These are phyloP conservation scores for Larix sibirica DNA, from an alignment of 83 land plant species.

Conservation along the genomic window DNA sequence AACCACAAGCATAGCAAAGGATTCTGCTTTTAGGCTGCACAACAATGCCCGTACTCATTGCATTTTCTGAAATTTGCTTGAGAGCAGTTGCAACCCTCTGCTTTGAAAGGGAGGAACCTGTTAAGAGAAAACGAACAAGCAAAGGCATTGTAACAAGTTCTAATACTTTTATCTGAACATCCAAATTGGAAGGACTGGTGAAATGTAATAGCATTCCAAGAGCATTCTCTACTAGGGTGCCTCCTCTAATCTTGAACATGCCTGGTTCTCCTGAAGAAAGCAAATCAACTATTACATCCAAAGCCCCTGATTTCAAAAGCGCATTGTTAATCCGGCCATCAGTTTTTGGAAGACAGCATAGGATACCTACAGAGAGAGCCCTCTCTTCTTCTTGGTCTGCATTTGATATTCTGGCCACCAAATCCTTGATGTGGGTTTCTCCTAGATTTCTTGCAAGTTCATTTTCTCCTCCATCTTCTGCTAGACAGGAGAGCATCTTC, in stretches of 20 bases:
- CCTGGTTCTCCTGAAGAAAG: slow-evolving; percentile 14
- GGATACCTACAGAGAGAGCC: slow-evolving; percentile 61
- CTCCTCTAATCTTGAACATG: not conserved
- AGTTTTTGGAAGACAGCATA: slow-evolving; percentile 52
- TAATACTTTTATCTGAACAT: slow-evolving; percentile 41
- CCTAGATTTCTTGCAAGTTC: slow-evolving; percentile 42
- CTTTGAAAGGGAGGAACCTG: slow-evolving; percentile 37
- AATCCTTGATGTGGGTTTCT: slow-evolving; percentile 23
- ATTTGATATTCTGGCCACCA: slow-evolving; percentile 36
- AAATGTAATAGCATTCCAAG: slow-evolving; percentile 54
- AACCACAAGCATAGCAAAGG: slow-evolving; percentile 18
- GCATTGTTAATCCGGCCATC: slow-evolving; percentile 40
- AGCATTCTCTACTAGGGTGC: slow-evolving; percentile 38
- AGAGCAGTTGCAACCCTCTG: slow-evolving; percentile 58
- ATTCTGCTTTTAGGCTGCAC: slow-evolving; percentile 22
- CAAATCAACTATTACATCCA: slow-evolving; percentile 38
- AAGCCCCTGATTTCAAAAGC: slow-evolving; percentile 31
- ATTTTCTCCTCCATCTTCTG: slow-evolving; percentile 5
- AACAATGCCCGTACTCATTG: slow-evolving; percentile 20
- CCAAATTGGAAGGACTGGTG: slow-evolving; percentile 55
- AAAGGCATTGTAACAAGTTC: slow-evolving; percentile 48
- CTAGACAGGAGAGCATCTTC: not conserved
- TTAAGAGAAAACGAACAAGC: slow-evolving; percentile 55
- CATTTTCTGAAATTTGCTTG: slow-evolving; percentile 63
- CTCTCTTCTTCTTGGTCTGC: slow-evolving; percentile 47